Base-by-base conservation (phyloP, 1,284 basidiomycete genomes). In the Pascua guehoae region DNA sequence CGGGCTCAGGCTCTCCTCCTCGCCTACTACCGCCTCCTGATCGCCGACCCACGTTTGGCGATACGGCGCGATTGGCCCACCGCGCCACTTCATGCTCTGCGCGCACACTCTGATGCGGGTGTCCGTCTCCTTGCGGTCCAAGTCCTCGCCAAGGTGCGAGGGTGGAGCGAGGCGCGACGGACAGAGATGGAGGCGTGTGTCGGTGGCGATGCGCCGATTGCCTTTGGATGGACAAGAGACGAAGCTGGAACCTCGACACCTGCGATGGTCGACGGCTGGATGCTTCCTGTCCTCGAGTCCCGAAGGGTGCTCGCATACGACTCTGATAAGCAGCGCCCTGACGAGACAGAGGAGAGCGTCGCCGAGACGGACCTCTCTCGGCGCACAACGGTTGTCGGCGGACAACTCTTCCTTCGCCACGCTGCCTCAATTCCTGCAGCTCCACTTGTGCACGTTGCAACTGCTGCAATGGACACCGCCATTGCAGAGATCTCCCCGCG, bases 21-120 rank as follows among this genome's bases (percentile, higher is more conserved):
- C 44, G 83, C 88, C 1, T 89, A 91, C 69, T 88, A 88, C 67
- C 86, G 91, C 41, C 81, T 94, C 43, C 79, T 92, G 12, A 81
- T 82, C 63, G 84, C 85, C 45, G 90, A 90, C 69, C 84, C 85
- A 12, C 76, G 83, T 54, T 80, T 92, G 11, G 86, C 88, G 1
- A 62, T 71, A 12, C 76, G 82, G 15, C 75, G 86, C n/a, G 68
- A 77, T 47, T 92, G 90, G 89, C 79, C 89, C 0, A 70, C 85
- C 18, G 75, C 80, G 0, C 82, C 84, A 12, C 79, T 77, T 69
- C 82, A 41, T 42, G 48, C 53, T 1, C 59, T 77, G 4, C 68
- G 75, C 12, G 63, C 60, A 1, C 81, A 85, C 66, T 76, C 85
- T 5, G 86, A 92, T 68, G 66, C 75, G 41, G 88, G 84, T 0